Evolutionary conservation across 2,329 filamentous ascomycete species (phyloP).

Genomic region (Penicillium decumbens): DNA sequence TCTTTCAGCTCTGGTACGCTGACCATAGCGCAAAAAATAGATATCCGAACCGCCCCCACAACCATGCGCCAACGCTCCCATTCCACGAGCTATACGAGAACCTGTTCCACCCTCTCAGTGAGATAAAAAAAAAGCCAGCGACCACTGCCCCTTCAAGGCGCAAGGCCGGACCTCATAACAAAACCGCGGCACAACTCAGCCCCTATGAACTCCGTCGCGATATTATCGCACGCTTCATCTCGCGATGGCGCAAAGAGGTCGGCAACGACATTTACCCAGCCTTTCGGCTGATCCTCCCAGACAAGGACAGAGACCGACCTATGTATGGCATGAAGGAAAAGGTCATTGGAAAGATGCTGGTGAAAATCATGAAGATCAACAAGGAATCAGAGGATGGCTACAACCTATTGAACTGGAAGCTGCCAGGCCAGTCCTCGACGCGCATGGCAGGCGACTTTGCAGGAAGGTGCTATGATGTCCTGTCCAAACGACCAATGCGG

Average conservation of each 20-base stretch:
- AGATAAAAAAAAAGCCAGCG: constrained; percentile 69
- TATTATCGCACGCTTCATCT: constrained; percentile 82
- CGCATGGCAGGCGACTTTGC: constrained; percentile 85
- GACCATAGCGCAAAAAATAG: constrained; percentile 39
- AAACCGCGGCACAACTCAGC: constrained; percentile 48
- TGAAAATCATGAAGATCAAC: constrained; percentile 88
- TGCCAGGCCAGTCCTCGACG: constrained; percentile 65
- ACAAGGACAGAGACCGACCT: constrained; percentile 84
- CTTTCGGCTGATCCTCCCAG: constrained; percentile 82
- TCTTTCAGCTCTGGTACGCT: constrained; percentile 1
- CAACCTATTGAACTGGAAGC: constrained; percentile 84
- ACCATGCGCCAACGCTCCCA: constrained; percentile 70
- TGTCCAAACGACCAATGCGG: constrained; percentile 76
- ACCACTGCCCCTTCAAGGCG: constrained; percentile 51
- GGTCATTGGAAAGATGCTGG: constrained; percentile 80
- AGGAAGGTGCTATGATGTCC: constrained; percentile 77
- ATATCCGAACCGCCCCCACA: constrained; percentile 77
- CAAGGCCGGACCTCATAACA: constrained; percentile 58
- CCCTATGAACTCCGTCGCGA: constrained; percentile 73
- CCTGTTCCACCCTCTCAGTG: constrained; percentile 75
- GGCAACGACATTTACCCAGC: constrained; percentile 92
- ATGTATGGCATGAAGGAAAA: constrained; percentile 96
- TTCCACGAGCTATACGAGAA: constrained; percentile 74
- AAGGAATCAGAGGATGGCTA: constrained; percentile 84
- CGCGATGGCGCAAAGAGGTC: constrained; percentile 79